These are phyloP conservation scores for Triticum urartu DNA, from an alignment of 176 grass and related monocot genomes.

Conservation along the genomic window DNA sequence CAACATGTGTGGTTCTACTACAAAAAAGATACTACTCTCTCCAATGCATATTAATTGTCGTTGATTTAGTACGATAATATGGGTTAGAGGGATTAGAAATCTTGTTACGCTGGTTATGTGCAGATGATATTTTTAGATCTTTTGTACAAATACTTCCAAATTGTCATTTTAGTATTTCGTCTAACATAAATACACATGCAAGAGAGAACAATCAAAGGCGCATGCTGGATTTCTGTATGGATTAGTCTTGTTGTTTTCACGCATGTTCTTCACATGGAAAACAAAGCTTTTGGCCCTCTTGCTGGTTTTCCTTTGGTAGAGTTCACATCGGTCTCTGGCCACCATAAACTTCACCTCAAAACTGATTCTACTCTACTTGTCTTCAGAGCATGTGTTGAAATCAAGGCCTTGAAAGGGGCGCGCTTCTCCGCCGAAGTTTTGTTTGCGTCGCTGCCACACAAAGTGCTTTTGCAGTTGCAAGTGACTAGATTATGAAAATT, in stretches of 20 bases:
- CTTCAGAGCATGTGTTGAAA: background rate
- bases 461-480: background rate
- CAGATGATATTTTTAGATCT: no score
- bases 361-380: background rate
- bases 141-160: no score
- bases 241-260: background rate
- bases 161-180: no score
- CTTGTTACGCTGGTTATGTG: no score
- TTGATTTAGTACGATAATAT: no score
- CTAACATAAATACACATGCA: no score
- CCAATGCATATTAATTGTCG: no score
- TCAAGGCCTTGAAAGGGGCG: background rate
- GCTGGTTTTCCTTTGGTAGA: background rate
- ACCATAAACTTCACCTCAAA: background rate
- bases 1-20: no score
- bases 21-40: no score
- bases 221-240: no score
- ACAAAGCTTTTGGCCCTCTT: background rate
- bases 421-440: background rate
- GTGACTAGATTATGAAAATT: background rate
- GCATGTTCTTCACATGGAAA: slow-evolving; percentile 3
- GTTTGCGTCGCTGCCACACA: background rate
- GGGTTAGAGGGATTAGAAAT: no score
- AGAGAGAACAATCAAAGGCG: no score
- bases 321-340: background rate